Percentiles rank a stretch among this genome's conserved stretches.
phyloP scores from a whole-genome alignment of 768 basidiomycete species.

The Leucocoprinus birnbaumii region DNA sequence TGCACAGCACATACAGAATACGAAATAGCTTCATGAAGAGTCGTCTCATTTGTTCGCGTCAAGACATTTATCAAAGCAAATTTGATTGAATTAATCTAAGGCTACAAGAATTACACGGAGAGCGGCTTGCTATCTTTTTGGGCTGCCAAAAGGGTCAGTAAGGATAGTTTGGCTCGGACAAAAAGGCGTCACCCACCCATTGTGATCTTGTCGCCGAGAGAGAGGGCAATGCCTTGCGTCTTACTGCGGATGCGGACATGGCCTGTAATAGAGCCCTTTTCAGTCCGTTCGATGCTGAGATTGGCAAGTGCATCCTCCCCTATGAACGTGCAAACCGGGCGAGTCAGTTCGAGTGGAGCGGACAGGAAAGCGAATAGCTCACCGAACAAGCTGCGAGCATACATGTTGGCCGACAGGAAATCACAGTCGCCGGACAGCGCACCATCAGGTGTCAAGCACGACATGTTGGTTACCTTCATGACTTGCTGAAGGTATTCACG shows the following conservation, averaged over 20 bases:
- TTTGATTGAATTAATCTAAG: slow-evolving; percentile 5
- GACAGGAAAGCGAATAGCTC: slow-evolving; percentile 23
- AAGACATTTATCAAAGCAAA: background rate
- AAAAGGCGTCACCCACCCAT: slow-evolving; percentile 37
- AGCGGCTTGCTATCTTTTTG: slow-evolving; percentile 40
- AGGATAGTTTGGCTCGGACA: background rate
- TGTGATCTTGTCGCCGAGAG: slow-evolving; percentile 87
- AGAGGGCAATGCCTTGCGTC: slow-evolving; percentile 95
- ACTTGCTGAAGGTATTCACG: slow-evolving; percentile 91
- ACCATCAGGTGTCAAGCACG: slow-evolving; percentile 93
- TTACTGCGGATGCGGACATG: slow-evolving; percentile 97
- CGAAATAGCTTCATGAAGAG: background rate
- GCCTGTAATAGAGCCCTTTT: slow-evolving; percentile 78
- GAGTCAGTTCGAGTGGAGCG: background rate
- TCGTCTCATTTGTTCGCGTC: background rate
- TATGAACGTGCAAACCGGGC: slow-evolving; percentile 22
- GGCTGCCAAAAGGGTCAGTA: slow-evolving; percentile 22
- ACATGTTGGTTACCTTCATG: slow-evolving; percentile 97
- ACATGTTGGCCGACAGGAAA: slow-evolving; percentile 96
- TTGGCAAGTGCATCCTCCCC: slow-evolving; percentile 97
- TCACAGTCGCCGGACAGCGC: slow-evolving; percentile 95
- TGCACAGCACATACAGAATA: background rate
- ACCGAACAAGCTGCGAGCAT: slow-evolving; percentile 94
- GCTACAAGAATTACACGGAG: slow-evolving; percentile 24
- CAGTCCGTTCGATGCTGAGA: slow-evolving; percentile 85